Percentiles rank a stretch among this genome's conserved stretches.
phyloP scores from a whole-genome alignment of 768 basidiomycete species.

The Pseudohyphozyma bogoriensis region DNA sequence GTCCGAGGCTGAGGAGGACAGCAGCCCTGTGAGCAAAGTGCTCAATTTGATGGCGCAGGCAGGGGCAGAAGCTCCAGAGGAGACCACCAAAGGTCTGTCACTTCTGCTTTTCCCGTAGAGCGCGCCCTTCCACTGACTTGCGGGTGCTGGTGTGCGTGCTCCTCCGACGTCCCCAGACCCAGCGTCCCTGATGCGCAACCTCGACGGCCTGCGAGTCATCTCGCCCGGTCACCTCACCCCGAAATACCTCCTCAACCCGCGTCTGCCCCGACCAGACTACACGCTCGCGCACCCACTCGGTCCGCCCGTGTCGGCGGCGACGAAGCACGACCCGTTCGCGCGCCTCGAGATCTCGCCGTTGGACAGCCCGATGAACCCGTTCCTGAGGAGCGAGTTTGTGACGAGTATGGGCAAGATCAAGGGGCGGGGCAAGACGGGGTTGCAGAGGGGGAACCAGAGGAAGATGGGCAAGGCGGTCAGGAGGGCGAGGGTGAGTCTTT shows the following conservation, averaged over 20 bases:
- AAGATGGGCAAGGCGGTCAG: slow-evolving; percentile 25
- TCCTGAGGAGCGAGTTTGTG: slow-evolving; percentile 11
- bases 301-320: slow-evolving; percentile 14
- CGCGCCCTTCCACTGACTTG: no score
- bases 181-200: slow-evolving; percentile 14
- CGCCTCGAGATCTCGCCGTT: slow-evolving; percentile 21
- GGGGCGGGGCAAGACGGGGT: slow-evolving; percentile 19
- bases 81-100: no score
- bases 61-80: no score
- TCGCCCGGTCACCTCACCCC: slow-evolving; percentile 23
- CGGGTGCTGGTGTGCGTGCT: no score
- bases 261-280: slow-evolving; percentile 17
- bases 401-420: slow-evolving; percentile 30
- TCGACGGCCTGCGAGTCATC: slow-evolving; percentile 11
- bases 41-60: no score
- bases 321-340: slow-evolving; percentile 24
- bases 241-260: slow-evolving; percentile 15
- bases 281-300: slow-evolving; percentile 22
- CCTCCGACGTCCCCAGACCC: no score
- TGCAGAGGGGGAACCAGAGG: slow-evolving; percentile 26
- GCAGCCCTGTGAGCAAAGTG: no score
- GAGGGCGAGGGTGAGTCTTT: slow-evolving; percentile 23
- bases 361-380: slow-evolving; percentile 17
- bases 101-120: no score
- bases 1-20: no score